phyloP scores from a whole-genome alignment of 1,284 basidiomycete genomes.

The Lignosus rhinocerotis region DNA sequence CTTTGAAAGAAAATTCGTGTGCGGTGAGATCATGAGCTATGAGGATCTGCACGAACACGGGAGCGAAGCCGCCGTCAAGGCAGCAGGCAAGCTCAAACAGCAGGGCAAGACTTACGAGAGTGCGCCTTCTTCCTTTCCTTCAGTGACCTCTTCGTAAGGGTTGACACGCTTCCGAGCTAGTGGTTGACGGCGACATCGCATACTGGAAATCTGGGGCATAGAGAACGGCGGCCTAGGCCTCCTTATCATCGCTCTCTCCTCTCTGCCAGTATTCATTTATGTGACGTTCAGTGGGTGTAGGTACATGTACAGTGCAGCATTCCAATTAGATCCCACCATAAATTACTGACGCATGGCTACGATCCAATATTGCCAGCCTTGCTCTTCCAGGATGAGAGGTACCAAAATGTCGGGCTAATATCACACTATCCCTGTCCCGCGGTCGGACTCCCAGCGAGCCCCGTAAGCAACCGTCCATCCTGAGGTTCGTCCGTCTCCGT shows the following conservation, averaged over 20 bases:
- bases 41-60: conserved; percentile 92
- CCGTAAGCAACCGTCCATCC: background rate
- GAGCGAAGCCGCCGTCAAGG: conserved; percentile 89
- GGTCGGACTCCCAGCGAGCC: background rate
- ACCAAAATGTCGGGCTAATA: no score
- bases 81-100: conserved; percentile 93
- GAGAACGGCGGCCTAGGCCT: background rate
- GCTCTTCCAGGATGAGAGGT: background rate
- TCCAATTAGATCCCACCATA: conserved; percentile 1
- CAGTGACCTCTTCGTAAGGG: no score
- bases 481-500: background rate
- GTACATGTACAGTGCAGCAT: conserved; percentile 22
- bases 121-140: conserved; percentile 38
- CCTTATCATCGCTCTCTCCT: background rate
- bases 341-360: background rate
- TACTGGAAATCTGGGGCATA: conserved; percentile 74
- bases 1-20: conserved; percentile 99
- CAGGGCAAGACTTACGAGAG: conserved; percentile 97
- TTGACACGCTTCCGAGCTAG: conserved; percentile 35
- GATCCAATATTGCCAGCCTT: background rate
- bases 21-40: conserved; percentile 97
- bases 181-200: conserved; percentile 83
- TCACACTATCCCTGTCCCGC: no score
- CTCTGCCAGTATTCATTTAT: background rate
- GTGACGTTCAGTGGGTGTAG: conserved; percentile 16